Base-by-base conservation (phyloP, 257 asterid genomes). In the Nicotiana tomentosiformis region DNA sequence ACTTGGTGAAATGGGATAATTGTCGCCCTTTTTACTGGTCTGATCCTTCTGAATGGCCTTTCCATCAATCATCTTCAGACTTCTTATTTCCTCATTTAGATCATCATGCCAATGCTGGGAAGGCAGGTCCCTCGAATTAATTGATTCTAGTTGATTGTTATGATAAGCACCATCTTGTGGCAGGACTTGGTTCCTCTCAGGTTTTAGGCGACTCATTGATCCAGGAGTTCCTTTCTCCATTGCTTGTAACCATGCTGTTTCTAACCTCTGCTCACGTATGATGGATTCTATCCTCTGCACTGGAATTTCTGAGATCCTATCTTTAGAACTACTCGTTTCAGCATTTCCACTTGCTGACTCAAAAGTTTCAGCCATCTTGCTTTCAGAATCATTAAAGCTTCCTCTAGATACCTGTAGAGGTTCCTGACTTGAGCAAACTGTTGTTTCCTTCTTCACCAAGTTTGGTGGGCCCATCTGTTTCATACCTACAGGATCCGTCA, bases 201-300 rank as follows among this genome's bases (percentile, higher is more conserved):
- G 98, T 87, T 87, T 94, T 88, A 83, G 80, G 56, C 87, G 93
- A 58, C 85, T 86, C 79, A 88, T 30, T 16, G 97, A 87, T 60
- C 91, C 97, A 18, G 96, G 91, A 23, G 93, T 89, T 83, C 95
- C 92, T 85, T 91, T 94, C 88, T 94, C 98, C 94, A 86, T 88
- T 10, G 97, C 97, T 83, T 93, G 98, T 84, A 95, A 85, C 98
- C 98, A 91, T 1, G 99, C 97, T 62, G 98, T 90, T 90, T 96
- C 99, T 66, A 93, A 60, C 82, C 94, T 89, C 88, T 93, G 99
- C 83, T 94, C 98, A 14, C 84, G 94, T 83, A 93, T 93, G 43
- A 94, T 93, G 81, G 98, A 93, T 78, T 93, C 97, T 32, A 92
- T 90, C 84, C 98, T 93, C 89, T 89, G 93, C 56, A 83, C 90